A percentile compares a stretch with the other conserved stretches of the same genome.
Evolutionary conservation across 164 flowering plant genomes (phyloP).

Genomic region (Warburgia ugandensis): DNA sequence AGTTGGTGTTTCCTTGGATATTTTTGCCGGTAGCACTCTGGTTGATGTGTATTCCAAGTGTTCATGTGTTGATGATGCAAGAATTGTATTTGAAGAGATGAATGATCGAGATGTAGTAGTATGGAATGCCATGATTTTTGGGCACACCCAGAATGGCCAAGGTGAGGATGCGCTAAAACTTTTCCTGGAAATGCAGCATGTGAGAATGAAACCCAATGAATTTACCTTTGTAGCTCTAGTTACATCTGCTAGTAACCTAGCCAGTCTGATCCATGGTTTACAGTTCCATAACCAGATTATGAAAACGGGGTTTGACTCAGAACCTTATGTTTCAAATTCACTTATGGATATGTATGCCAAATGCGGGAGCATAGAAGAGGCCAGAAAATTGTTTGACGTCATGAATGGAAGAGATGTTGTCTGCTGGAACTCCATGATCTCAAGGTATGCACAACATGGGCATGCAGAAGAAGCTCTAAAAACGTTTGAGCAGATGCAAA

Average conservation of each 20-base stretch:
- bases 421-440: conserved; percentile 72
- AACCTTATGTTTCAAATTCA: conserved; percentile 51
- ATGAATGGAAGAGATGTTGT: conserved; percentile 33
- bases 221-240: conserved; percentile 58
- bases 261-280: conserved; percentile 43
- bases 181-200: conserved; percentile 30
- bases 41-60: conserved; percentile 74
- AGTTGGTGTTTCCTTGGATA: conserved; percentile 40
- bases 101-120: conserved; percentile 54
- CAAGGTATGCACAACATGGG: conserved; percentile 62
- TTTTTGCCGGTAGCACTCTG: conserved; percentile 55
- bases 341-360: conserved; percentile 73
- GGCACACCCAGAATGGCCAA: conserved; percentile 46
- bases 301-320: conserved; percentile 36
- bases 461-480: conserved; percentile 45
- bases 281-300: conserved; percentile 50
- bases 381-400: conserved; percentile 33
- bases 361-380: conserved; percentile 61
- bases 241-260: conserved; percentile 54
- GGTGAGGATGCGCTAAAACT: conserved; percentile 56
- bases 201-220: conserved; percentile 39
- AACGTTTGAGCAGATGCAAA: conserved; percentile 38
- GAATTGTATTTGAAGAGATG: conserved; percentile 55
- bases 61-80: conserved; percentile 40
- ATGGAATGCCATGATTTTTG: conserved; percentile 73